phyloP scores from a whole-genome alignment of 148 eudicot genomes.

The Spergularia marina region DNA sequence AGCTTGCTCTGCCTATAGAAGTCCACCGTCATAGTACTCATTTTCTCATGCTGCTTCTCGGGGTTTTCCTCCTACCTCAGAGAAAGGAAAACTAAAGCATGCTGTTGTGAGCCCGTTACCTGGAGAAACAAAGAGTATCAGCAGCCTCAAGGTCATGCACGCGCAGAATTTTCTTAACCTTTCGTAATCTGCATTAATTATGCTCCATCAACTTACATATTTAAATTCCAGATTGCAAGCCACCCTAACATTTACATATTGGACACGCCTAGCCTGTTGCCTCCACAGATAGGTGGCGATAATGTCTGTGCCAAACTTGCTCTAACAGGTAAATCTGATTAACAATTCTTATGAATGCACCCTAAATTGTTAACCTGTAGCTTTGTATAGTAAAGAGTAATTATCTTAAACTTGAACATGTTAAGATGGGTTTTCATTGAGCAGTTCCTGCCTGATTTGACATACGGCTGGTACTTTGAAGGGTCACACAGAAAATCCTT shows the following conservation, averaged over 20 bases:
- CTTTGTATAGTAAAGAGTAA: not conserved
- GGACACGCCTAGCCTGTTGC: conserved; percentile 86
- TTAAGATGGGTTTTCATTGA: not conserved
- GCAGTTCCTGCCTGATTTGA: not conserved
- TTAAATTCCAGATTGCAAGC: conserved; percentile 68
- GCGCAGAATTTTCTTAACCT: not conserved
- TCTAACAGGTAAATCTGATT: conserved; percentile 59
- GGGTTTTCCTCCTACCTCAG: conserved; percentile 31
- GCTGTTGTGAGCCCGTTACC: conserved; percentile 69
- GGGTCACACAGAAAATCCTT: not conserved
- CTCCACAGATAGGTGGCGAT: conserved; percentile 47
- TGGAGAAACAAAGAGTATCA: conserved; percentile 76
- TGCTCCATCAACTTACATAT: not conserved
- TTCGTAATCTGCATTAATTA: not conserved
- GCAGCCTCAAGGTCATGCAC: conserved; percentile 68
- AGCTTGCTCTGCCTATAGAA: not conserved
- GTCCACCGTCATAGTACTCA: not conserved
- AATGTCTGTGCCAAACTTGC: conserved; percentile 67
- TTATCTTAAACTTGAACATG: no score
- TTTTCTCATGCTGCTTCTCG: not conserved
- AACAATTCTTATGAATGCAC: not conserved
- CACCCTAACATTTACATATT: conserved; percentile 83
- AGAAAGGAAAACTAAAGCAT: conserved; percentile 80
- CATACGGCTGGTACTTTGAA: not conserved
- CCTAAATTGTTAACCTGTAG: not conserved